phyloP scores from a whole-genome alignment of 2,329 filamentous ascomycete species.

The Botrytis elliptica region DNA sequence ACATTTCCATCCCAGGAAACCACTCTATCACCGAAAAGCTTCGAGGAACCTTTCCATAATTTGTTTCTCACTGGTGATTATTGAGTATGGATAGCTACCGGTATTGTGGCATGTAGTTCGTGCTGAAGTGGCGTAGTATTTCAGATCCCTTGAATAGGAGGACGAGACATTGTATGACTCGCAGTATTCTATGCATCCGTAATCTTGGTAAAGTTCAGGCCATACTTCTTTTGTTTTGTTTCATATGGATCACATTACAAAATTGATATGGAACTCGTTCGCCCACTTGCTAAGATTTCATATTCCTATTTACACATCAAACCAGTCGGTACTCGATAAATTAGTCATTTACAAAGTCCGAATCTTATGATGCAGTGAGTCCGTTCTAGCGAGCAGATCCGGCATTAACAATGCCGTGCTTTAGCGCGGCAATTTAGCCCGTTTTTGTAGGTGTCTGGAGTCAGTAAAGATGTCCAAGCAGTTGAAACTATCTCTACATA shows the following conservation, averaged over 20 bases:
- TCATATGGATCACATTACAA: background rate
- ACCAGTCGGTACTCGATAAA: background rate
- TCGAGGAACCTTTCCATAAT: background rate
- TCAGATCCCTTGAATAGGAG: background rate
- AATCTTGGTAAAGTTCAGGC: background rate
- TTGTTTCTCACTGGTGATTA: background rate
- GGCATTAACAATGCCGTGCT: slow-evolving; percentile 3
- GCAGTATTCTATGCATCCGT: background rate
- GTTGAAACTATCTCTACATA: no score
- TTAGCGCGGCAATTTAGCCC: background rate
- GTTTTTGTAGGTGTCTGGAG: background rate
- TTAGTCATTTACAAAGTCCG: background rate
- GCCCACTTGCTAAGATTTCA: background rate
- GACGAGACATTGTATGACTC: slow-evolving; percentile 8
- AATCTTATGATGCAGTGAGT: background rate
- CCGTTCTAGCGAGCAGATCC: background rate
- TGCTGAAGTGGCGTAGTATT: background rate
- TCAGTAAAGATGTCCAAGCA: background rate
- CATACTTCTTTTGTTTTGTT: background rate
- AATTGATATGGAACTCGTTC: background rate
- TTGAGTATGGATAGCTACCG: no score
- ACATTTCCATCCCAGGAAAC: background rate
- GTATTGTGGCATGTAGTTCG: background rate
- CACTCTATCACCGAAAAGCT: background rate
- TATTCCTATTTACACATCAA: background rate